Base-by-base conservation (phyloP, 106 monocot species). In the Platanthera zijinensis region DNA sequence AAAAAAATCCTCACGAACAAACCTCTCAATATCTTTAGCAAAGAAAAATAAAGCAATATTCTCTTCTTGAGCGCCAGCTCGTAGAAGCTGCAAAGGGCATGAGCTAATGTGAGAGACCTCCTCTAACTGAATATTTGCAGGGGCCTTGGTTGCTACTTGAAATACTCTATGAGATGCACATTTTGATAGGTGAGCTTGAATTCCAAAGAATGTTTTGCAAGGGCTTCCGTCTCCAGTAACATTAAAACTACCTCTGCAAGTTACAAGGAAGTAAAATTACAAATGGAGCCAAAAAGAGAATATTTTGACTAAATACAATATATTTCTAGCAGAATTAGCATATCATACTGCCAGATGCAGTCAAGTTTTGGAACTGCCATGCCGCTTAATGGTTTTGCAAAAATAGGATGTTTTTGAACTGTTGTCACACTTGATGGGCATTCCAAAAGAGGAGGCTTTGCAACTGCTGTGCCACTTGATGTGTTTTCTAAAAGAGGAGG, bases 21-120 rank as follows among this genome's bases (percentile, higher is more conserved):
- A 94, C 94, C 94, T 91, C 32, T 87, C 83, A 76, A 75, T 22
- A 84, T 91, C 91, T 77, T 80, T 90, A 48, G 94, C 94, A 67
- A 94, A 94, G 84, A 94, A 94, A 75, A 82, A 94, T n/a, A 94
- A 80, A 57, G 91, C 94, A 78, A 94, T 90, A 68, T 94, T 85
- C 25, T 89, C 87, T 78, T 89, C 91, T 46, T 77, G 84, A 25
- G 89, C 85, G 68, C 82, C 30, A 15, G 51, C 77, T 61, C 73
- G 69, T 12, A 77, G 75, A 83, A 95, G 87, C 71, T 89, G 89
- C 13, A 72, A 71, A 11, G 95, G 95, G 89, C 91, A 91, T 7
- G 75, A 79, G 30, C 78, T 78, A 48, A n/a, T 52, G 5, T 85
- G 80, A 76, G 85, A 73, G 15, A 87, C 81, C 81, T 89, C 91